A percentile compares a stretch with the other conserved stretches of the same genome.
These are phyloP conservation scores for Cronartium ribicola DNA, from an alignment of 1,284 basidiomycete species.

Conservation along the genomic window DNA sequence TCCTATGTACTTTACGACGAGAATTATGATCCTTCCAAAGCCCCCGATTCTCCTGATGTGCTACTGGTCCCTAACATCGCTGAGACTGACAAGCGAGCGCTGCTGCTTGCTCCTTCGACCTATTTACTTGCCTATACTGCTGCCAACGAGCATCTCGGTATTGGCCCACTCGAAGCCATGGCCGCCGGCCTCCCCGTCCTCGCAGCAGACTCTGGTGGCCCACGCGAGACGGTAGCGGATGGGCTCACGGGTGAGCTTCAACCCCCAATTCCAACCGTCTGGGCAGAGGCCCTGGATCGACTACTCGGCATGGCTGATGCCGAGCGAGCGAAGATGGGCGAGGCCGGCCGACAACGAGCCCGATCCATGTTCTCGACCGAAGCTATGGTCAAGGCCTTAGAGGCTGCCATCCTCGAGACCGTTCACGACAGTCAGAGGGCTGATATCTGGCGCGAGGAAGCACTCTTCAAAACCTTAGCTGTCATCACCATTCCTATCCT, in stretches of 20 bases:
- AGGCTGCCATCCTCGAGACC: constrained; percentile 58
- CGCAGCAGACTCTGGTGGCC: constrained; percentile 83
- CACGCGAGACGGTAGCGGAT: constrained; percentile 79
- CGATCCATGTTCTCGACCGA: constrained; percentile 60
- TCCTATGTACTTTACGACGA: constrained; percentile 47
- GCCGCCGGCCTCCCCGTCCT: constrained; percentile 82
- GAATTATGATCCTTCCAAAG: constrained; percentile 52
- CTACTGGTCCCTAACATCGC: constrained; percentile 83
- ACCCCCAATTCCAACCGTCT: constrained; percentile 60
- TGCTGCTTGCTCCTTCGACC: constrained; percentile 61
- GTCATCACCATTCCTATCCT: neutral
- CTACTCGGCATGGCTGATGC: constrained; percentile 59
- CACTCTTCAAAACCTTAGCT: neutral
- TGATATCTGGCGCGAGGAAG: neutral
- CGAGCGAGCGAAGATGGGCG: constrained; percentile 58
- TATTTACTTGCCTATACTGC: constrained; percentile 85
- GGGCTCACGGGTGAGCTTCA: constrained; percentile 55
- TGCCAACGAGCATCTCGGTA: constrained; percentile 92
- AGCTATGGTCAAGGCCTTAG: constrained; percentile 66
- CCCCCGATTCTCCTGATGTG: constrained; percentile 59
- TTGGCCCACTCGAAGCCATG: constrained; percentile 94
- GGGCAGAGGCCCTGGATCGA: constrained; percentile 65
- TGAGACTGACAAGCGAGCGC: constrained; percentile 69
- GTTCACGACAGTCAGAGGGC: neutral
- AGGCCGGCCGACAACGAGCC: constrained; percentile 62